Base-by-base conservation (phyloP, 805 yeast species). In the Wickerhamiella slavikovae region DNA sequence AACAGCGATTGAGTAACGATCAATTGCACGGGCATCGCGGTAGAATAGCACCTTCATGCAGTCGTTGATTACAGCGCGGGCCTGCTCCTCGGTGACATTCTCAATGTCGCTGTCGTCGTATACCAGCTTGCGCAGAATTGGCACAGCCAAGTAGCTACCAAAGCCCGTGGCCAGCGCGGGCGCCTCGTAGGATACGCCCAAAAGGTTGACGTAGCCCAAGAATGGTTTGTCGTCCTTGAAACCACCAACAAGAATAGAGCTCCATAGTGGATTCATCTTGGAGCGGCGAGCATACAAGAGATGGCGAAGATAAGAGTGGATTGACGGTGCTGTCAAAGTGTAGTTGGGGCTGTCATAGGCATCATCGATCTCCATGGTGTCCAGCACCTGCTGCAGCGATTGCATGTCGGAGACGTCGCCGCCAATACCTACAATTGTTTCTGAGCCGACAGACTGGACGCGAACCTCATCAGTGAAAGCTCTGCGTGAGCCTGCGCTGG, bases 381-480 rank as follows among this genome's bases (percentile, higher is more conserved):
- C 83, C 39, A 89, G 61, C 25, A 71, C 49, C 36, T 78, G 58
- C 46, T 73, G 71, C 35, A 89, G 54, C 36, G 79, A 68, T 55
- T 89, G 98, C 58, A 85, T 64, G 55, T 89, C 99, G 27, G 92
- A 74, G 26, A 89, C 68, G 51, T 89, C 99, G 29, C 99, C 99
- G 28, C 91, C 71, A 20, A 83, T 58, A 28, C 96, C 99, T 28
- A 89, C 94, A 29, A 82, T 71, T 1, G 95, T 77, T 37, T 74
- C 73, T 11, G 63, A 54, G 12, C 96, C 98, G 17, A 85, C 92
- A 34, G 67, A 67, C 45, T 82, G 56, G 43, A 89, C 58, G 49
- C 99, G 71, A 51, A 85, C 91, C 35, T 78, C 64, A 51, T 83
- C 71, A 36, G 66, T 73, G 56, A 85, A 77, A 43, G 94, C 67